Evolutionary conservation across 1,284 basidiomycete genomes (phyloP).

Genomic region (Ceratobasidium sp.): DNA sequence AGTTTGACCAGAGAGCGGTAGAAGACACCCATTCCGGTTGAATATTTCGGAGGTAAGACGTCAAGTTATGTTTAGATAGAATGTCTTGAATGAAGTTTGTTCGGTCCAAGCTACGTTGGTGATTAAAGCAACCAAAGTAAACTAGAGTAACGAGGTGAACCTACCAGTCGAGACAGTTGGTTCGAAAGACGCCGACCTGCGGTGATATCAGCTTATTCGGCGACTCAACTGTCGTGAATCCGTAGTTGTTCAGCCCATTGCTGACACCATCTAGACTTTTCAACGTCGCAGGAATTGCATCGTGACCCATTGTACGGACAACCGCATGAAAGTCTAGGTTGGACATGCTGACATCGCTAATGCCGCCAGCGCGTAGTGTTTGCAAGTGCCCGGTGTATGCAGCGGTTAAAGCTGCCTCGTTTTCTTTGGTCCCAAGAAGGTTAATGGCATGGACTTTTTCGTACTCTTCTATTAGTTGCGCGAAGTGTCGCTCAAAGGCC

Average conservation of each 20-base stretch:
- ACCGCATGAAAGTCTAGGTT: conserved; percentile 95
- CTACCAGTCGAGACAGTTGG: conserved; percentile 96
- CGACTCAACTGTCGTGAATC: conserved; percentile 83
- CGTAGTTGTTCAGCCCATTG: conserved; percentile 80
- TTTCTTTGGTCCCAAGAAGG: conserved; percentile 89
- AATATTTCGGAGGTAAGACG: conserved; percentile 76
- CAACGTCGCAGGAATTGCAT: conserved; percentile 82
- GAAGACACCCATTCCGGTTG: conserved; percentile 79
- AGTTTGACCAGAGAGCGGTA: conserved; percentile 80
- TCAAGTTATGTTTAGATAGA: conserved; percentile 78
- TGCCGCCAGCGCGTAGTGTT: conserved; percentile 62
- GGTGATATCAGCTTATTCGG: conserved; percentile 74
- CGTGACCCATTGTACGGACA: conserved; percentile 87
- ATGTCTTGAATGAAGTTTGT: conserved; percentile 99
- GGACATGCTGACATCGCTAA: conserved; percentile 75
- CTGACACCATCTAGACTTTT: conserved; percentile 70
- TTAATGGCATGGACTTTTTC: conserved; percentile 85
- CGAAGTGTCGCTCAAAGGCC: conserved; percentile 94
- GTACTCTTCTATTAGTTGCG: conserved; percentile 86
- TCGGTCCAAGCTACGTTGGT: conserved; percentile 83
- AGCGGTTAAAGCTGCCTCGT: conserved; percentile 84
- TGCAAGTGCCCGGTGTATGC: conserved; percentile 85
- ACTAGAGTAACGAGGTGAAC: conserved; percentile 47
- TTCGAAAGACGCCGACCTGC: conserved; percentile 91
- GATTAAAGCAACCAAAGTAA: conserved; percentile 39